phyloP scores from a whole-genome alignment of 2,329 filamentous ascomycete genomes.

The Trichoderma sp. region DNA sequence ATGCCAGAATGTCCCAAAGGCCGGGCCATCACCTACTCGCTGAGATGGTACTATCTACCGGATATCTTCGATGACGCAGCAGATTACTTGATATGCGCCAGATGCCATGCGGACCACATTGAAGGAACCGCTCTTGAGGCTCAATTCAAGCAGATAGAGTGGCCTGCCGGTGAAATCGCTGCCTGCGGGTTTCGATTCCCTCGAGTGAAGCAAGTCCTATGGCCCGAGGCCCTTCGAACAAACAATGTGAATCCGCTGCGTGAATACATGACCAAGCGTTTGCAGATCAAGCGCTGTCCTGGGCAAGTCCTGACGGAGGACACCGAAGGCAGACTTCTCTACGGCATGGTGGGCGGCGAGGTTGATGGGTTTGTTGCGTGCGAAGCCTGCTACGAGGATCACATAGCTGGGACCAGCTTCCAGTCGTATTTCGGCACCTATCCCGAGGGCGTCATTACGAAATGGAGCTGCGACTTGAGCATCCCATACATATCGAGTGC shows the following conservation, averaged over 20 bases:
- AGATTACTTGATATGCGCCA: slow-evolving; percentile 44
- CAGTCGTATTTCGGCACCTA: slow-evolving; percentile 37
- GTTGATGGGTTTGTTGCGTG: slow-evolving; percentile 42
- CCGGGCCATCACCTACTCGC: slow-evolving; percentile 34
- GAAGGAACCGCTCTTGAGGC: slow-evolving; percentile 36
- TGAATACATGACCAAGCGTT: slow-evolving; percentile 37
- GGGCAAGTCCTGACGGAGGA: slow-evolving; percentile 30
- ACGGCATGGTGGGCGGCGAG: slow-evolving; percentile 35
- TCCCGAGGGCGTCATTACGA: neutral
- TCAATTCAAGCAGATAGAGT: slow-evolving; percentile 34
- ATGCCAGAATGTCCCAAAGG: slow-evolving; percentile 37
- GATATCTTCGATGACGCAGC: slow-evolving; percentile 29
- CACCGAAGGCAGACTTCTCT: slow-evolving; percentile 38
- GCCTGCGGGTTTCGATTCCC: slow-evolving; percentile 29
- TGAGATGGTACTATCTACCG: slow-evolving; percentile 39
- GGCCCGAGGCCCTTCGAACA: slow-evolving; percentile 38
- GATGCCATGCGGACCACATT: slow-evolving; percentile 46
- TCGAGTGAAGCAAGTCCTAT: slow-evolving; percentile 41
- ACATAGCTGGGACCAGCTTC: slow-evolving; percentile 36
- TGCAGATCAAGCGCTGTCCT: slow-evolving; percentile 38
- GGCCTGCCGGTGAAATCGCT: slow-evolving; percentile 31
- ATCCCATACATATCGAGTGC: slow-evolving; percentile 34
- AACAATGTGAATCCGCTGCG: slow-evolving; percentile 35
- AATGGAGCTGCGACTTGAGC: slow-evolving; percentile 42
- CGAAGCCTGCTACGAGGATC: slow-evolving; percentile 44